Conservation (phyloP, 1,284 basidiomycete genomes). For the Mycosarcoma mackinlayi region DNA sequence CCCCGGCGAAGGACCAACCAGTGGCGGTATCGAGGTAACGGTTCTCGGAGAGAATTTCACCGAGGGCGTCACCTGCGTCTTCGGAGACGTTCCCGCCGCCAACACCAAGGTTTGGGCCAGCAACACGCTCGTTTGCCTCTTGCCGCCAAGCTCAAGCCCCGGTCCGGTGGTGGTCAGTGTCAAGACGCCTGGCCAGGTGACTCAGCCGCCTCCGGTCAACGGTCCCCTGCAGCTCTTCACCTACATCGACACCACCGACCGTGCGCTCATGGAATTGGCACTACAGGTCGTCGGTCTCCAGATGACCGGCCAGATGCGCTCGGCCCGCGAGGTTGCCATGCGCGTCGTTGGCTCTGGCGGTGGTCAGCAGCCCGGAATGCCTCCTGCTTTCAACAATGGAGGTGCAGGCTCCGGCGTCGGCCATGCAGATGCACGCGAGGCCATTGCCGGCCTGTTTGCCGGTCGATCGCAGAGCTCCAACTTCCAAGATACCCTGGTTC, state of each 20-base stretch:
- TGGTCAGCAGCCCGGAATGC: constrained; percentile 42
- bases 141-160: constrained; percentile 83
- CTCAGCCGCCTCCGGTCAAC: constrained; percentile 70
- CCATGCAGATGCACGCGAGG: constrained; percentile 40
- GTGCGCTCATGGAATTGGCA: constrained; percentile 92
- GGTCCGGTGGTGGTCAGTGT: constrained; percentile 92
- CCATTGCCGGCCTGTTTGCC: constrained; percentile 48
- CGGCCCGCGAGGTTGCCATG: constrained; percentile 86
- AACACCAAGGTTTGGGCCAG: constrained; percentile 91
- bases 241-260: constrained; percentile 89
- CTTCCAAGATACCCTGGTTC: constrained; percentile 81
- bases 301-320: constrained; percentile 94
- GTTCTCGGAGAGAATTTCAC: constrained; percentile 81
- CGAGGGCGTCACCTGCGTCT: constrained; percentile 77
- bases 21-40: constrained; percentile 92
- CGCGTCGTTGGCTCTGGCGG: constrained; percentile 68
- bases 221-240: constrained; percentile 73
- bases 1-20: constrained; percentile 83
- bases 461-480: constrained; percentile 69
- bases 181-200: constrained; percentile 47
- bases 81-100: constrained; percentile 84
- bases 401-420: constrained; percentile 13
- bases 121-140: constrained; percentile 89
- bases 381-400: constrained; percentile 14
- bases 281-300: constrained; percentile 93